These are phyloP conservation scores for Rauvolfia tetraphylla DNA, from an alignment of 257 asterid genomes.

Conservation along the genomic window DNA sequence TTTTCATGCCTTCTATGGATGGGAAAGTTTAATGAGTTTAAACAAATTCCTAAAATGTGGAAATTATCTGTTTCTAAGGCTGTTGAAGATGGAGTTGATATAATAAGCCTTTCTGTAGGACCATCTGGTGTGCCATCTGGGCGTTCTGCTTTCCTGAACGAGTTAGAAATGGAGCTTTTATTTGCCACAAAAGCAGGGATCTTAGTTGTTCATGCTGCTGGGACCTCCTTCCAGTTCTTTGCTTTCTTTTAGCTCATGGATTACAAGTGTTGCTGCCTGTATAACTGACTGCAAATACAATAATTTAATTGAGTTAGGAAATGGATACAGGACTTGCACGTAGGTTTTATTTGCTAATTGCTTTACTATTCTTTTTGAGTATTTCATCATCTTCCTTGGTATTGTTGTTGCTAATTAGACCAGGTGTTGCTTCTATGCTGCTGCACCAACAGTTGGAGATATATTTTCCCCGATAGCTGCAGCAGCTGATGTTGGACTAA, in stretches of 20 bases:
- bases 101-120: constrained; percentile 65
- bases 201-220: constrained; percentile 66
- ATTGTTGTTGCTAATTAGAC: not conserved
- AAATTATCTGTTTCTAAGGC: constrained; percentile 40
- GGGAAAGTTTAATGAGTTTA: not conserved
- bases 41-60: not conserved
- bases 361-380: not conserved
- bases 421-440: constrained; percentile 13
- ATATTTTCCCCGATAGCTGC: constrained; percentile 47
- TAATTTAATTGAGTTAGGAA: constrained; percentile 44
- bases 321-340: constrained; percentile 62
- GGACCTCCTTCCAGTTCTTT: constrained; percentile 60
- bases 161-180: constrained; percentile 58
- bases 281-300: constrained; percentile 56
- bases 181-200: constrained; percentile 66
- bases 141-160: constrained; percentile 47
- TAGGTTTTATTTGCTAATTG: constrained; percentile 20
- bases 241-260: constrained; percentile 74
- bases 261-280: constrained; percentile 60
- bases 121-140: constrained; percentile 56
- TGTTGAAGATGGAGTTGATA: constrained; percentile 78
- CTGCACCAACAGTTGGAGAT: constrained; percentile 58
- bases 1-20: not conserved
- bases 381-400: not conserved
- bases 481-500: constrained; percentile 55